Base-by-base conservation (phyloP, 2,329 filamentous ascomycete species). In the Pseudogymnoascus sp. region DNA sequence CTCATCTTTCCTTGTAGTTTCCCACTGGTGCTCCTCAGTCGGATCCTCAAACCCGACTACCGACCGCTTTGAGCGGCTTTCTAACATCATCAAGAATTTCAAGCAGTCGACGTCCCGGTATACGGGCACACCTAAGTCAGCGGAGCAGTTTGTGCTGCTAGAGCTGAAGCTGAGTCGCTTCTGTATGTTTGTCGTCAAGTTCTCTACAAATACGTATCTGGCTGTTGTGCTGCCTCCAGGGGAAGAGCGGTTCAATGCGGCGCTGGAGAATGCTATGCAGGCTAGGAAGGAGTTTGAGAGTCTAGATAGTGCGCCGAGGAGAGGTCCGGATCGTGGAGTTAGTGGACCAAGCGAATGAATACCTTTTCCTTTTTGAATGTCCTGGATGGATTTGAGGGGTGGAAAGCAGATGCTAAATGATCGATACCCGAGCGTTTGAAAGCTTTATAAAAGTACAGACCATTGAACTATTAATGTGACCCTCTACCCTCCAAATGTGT, bases 71-170 rank as follows among this genome's bases (percentile, higher is more conserved):
- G 95, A 99, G 80, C 89, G 90, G 69, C 90, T 99, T 73, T 95
- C 89, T 66, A 97, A 96, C 75, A 97, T 99, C 72, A 89, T 99
- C 77, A 99, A 99, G 79, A 93, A 93, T 65, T 97, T 97, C 80
- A 99, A 97, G 80, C 93, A 97, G 78, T 85, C 80, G 67, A 83
- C 85, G 65, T 87, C 85, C 63, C 86, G 88, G 69, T 91, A 90
- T 75, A 92, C 89, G 1, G 88, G 89, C 60, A 89, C 89, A 26
- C 88, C 89, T n/a, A 87, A 89, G 62, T 90, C 89, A 67, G 87
- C 88, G 4, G 90, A 91, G 75, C 89, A 92, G 75, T 93, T 93
- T 70, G 85, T 86, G 57, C 82, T 91, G 70, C 88, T 93, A 79
- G 88, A 92, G 75, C 86, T 93, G 77, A 93, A 91, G 75, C 87